Base-by-base conservation (phyloP, 371 early-diverging fungal genomes). In the Cladochytrium tenue region DNA sequence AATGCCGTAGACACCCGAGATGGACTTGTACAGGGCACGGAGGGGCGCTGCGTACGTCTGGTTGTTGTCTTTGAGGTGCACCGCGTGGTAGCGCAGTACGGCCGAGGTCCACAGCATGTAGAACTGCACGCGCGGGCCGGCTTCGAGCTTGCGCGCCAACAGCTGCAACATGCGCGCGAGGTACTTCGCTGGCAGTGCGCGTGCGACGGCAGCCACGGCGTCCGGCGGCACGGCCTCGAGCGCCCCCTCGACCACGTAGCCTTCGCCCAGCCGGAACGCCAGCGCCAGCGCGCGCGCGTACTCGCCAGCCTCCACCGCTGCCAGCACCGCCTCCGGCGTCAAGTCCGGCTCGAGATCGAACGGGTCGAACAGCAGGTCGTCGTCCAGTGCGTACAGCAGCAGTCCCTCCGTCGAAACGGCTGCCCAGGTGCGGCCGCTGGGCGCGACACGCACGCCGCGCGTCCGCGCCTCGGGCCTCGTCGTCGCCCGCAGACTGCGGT, bases 381-480 rank as follows among this genome's bases (percentile, higher is more conserved):
- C 94, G 72, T 97, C 97, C 34, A 97, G 75, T 10, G 95, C 91
- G 77, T 95, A 97, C 53, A 97, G 87, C 67, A 97, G 68, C 30
- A 98, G 77, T 2, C 99, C 99, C 67, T 97, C 95, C 2, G 96
- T 95, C n/a, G 96, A 89, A 1, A 96, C 96, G 0, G 95, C 95
- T 1, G 96, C 95, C 94, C 94, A 98, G 13, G 94, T 86, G 23
- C 93, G 85, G 10, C 95, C 95, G 0, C 94, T 95, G 15, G 97
- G 96, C 1, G 95, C 88, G 77, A 98, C 97, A 28, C 88, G 82
- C 3, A 97, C 93, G 31, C 87, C 85, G 61, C 85, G 91, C 2
- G 93, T 90, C 32, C 93, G 88, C 33, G 89, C 88, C 70, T 92
- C 92, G 1, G 92, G 93, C 33, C 87, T 79, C 30, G 87, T 87